These are phyloP conservation scores for Pelagomonas calceolata DNA, from an alignment of 108 stramenopile genomes.

Conservation along the genomic window DNA sequence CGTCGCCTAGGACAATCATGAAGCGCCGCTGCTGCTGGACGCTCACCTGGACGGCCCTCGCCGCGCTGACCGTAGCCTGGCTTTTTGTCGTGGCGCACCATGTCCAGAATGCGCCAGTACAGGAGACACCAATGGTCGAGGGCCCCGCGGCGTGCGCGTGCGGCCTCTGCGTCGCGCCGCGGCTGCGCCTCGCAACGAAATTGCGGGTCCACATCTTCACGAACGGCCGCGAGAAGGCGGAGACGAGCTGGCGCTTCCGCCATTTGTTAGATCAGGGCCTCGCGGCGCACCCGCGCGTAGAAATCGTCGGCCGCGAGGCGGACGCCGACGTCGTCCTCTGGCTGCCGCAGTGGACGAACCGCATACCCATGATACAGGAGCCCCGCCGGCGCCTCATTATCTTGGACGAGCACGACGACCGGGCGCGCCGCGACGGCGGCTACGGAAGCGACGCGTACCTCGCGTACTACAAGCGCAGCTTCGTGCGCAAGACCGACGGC, in stretches of 20 bases:
- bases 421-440: background rate
- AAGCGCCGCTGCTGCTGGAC: too few relatives aligned
- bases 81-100: too few relatives aligned
- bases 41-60: too few relatives aligned
- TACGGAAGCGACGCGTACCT: background rate
- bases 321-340: constrained; percentile 9
- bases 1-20: too few relatives aligned
- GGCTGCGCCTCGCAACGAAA: too few relatives aligned
- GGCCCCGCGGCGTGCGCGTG: too few relatives aligned
- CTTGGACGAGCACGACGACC: constrained; percentile 12
- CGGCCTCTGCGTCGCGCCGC: too few relatives aligned
- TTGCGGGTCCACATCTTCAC: too few relatives aligned
- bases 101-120: too few relatives aligned
- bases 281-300: constrained; percentile 7
- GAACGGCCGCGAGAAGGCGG: too few relatives aligned
- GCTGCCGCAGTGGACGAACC: background rate
- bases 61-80: too few relatives aligned
- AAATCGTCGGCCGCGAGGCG: background rate
- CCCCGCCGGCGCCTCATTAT: background rate
- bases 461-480: constrained; percentile 13
- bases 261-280: constrained; percentile 8
- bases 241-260: constrained; percentile 2
- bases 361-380: background rate
- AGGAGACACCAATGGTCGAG: too few relatives aligned
- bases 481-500: background rate